Conservation (phyloP, 148 eudicot genomes). For the Spergularia marina region DNA sequence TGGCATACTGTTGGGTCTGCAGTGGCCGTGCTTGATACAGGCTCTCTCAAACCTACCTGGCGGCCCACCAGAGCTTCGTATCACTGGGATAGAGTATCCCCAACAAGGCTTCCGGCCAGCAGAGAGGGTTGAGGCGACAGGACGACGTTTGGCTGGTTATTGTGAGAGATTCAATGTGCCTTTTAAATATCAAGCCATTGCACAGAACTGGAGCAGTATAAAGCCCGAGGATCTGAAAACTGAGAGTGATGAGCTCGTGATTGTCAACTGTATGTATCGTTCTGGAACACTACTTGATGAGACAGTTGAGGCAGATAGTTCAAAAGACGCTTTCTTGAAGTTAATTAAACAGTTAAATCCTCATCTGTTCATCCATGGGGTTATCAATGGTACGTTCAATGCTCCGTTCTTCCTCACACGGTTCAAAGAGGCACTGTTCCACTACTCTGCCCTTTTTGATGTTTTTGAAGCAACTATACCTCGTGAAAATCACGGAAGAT, state of each 20-base stretch:
- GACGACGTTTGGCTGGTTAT: constrained; percentile 41
- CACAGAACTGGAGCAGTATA: constrained; percentile 40
- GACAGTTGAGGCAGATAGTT: constrained; percentile 38
- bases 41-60: constrained; percentile 26
- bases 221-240: constrained; percentile 34
- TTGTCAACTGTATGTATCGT: constrained; percentile 43
- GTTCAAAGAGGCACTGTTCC: constrained; percentile 48
- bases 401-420: constrained; percentile 62
- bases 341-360: constrained; percentile 47
- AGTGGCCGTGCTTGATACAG: constrained; percentile 48
- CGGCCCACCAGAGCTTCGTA: constrained; percentile 44
- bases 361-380: constrained; percentile 42
- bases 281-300: constrained; percentile 44
- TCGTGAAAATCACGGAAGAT: constrained; percentile 39
- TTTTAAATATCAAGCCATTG: constrained; percentile 37
- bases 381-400: constrained; percentile 46
- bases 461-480: constrained; percentile 41
- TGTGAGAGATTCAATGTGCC: constrained; percentile 50
- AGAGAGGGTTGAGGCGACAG: constrained; percentile 43
- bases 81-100: constrained; percentile 50
- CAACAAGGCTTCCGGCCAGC: constrained; percentile 50
- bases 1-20: constrained; percentile 38
- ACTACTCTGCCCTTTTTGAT: constrained; percentile 41
- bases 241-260: constrained; percentile 37
- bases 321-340: constrained; percentile 47